Percentiles rank a stretch among this genome's conserved stretches.
phyloP scores from a whole-genome alignment of 257 asterid species.

The Forsythia suspensa region DNA sequence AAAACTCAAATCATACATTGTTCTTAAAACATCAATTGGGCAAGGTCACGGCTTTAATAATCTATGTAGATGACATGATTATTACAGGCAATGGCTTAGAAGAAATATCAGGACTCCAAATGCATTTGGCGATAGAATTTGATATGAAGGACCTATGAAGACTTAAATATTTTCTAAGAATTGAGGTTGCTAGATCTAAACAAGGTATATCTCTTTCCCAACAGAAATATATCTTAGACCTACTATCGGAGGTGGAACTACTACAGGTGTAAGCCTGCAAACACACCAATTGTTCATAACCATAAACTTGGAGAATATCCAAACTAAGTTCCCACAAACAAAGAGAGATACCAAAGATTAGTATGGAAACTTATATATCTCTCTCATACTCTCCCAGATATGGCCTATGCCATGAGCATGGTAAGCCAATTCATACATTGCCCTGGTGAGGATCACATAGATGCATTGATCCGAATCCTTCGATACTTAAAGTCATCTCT shows the following conservation, averaged over 20 bases:
- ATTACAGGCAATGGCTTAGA: neutral
- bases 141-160: conserved; percentile 8
- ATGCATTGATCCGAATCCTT: too few relatives aligned
- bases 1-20: neutral
- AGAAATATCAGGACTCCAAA: neutral
- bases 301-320: neutral
- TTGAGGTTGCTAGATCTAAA: neutral
- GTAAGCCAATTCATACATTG: too few relatives aligned
- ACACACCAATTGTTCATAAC: neutral
- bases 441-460: too few relatives aligned
- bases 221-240: neutral
- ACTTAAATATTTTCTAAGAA: neutral
- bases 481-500: too few relatives aligned
- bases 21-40: neutral
- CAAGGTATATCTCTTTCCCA: neutral
- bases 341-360: too few relatives aligned
- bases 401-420: too few relatives aligned
- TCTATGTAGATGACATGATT: neutral
- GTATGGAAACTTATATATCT: too few relatives aligned
- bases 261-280: neutral
- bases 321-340: neutral
- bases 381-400: too few relatives aligned
- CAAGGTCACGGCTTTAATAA: neutral
- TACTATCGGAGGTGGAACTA: neutral
- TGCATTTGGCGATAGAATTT: neutral